Conservation (phyloP, 2,329 filamentous ascomycete species). For the Sporothrix sp. region DNA sequence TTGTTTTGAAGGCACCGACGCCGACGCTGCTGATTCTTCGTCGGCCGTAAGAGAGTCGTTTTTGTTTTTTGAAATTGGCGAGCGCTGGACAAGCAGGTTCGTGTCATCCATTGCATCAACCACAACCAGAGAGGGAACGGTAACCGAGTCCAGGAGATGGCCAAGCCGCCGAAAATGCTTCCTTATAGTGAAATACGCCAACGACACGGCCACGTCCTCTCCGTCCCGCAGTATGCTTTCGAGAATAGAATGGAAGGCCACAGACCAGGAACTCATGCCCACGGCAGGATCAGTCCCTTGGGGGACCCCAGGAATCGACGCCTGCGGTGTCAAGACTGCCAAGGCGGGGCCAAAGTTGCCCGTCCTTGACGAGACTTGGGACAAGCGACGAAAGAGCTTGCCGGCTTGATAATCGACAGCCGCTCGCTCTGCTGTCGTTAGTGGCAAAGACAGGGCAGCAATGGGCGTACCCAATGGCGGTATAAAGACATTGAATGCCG, state of each 20-base stretch:
- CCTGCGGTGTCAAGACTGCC: constrained; percentile 26
- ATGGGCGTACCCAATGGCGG: constrained; percentile 31
- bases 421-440: constrained; percentile 28
- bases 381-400: constrained; percentile 35
- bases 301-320: not conserved
- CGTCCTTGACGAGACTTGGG: constrained; percentile 34
- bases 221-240: constrained; percentile 49
- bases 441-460: constrained; percentile 25
- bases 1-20: constrained; percentile 5
- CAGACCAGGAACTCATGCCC: constrained; percentile 37
- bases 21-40: constrained; percentile 1
- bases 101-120: constrained; percentile 41
- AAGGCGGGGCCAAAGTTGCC: constrained; percentile 38
- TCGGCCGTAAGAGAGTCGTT: not conserved
- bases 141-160: constrained; percentile 43
- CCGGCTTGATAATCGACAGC: constrained; percentile 39
- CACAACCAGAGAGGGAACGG: constrained; percentile 41
- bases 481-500: constrained; percentile 33
- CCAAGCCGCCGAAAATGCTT: constrained; percentile 40
- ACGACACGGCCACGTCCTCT: constrained; percentile 48
- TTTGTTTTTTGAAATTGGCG: too few relatives aligned
- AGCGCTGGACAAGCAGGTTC: constrained; percentile 36
- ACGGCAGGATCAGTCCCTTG: not conserved
- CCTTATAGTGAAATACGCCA: constrained; percentile 48
- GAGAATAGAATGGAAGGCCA: constrained; percentile 46